phyloP scores from a whole-genome alignment of 257 asterid genomes.

The Datura wrightii region DNA sequence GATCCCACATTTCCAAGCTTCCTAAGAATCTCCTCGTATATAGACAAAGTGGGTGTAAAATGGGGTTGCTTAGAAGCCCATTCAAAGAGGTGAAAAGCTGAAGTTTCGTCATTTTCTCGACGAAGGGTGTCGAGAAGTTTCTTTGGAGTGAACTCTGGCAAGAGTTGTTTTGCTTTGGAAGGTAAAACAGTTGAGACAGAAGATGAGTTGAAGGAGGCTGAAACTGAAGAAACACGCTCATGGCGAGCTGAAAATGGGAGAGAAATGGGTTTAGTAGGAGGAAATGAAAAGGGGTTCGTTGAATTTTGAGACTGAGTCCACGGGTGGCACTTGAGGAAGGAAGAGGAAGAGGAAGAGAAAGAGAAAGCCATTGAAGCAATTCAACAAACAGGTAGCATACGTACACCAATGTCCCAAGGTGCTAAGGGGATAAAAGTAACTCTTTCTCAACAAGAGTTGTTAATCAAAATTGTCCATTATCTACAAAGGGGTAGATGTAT shows the following conservation, averaged over 20 bases:
- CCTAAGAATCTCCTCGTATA: constrained; percentile 70
- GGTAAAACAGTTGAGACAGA: constrained; percentile 48
- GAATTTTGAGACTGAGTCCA: constrained; percentile 46
- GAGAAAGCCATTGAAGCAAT: constrained; percentile 76
- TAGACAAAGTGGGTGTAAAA: constrained; percentile 58
- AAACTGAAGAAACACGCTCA: constrained; percentile 38
- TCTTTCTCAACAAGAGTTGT: neutral
- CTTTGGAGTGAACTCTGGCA: constrained; percentile 63
- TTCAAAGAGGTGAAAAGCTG: constrained; percentile 65
- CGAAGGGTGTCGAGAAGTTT: constrained; percentile 75
- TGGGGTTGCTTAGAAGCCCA: constrained; percentile 84
- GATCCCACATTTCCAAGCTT: constrained; percentile 77
- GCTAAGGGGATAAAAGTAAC: neutral
- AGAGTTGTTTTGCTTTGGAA: constrained; percentile 40
- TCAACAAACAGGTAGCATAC: constrained; percentile 60
- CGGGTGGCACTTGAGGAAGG: constrained; percentile 62
- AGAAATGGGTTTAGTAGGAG: constrained; percentile 37
- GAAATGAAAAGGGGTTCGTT: neutral
- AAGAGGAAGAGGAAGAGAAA: constrained; percentile 35
- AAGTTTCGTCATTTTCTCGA: constrained; percentile 57
- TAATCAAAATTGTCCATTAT: no score
- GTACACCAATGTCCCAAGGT: neutral
- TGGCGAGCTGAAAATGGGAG: constrained; percentile 31
- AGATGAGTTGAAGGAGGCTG: constrained; percentile 37
- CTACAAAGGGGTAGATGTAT: no score